Evolutionary conservation across 1,139 yeast genomes (phyloP), one percentile per base, ranked within the genome.

Genomic region (Geotrichum carabidarum): DNA sequence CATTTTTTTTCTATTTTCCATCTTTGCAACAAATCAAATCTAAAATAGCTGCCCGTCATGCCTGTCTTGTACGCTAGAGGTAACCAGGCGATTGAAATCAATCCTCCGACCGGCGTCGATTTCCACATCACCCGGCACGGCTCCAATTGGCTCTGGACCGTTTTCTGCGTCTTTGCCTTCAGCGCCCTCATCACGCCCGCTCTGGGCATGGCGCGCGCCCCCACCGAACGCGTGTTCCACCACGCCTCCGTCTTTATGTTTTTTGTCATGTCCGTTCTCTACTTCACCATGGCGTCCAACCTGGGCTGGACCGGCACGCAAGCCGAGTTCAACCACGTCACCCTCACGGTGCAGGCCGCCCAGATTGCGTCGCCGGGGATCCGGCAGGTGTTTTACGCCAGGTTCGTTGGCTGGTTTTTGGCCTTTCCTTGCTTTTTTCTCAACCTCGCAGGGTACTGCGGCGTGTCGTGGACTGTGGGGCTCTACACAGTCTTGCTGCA

Each of bases 101-200:
- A 83, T 63, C 77, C 81, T 2, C 66, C 76, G 12, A 50, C 65
- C 7, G 69, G 66, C 2, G 68, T 76, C 54, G 81, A 78, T 58
- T 77, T 81, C 64, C 80, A 78, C 57, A 61, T 83, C 48, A 81
- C 86, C 17, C 59, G 65, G 11, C 81, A 79, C 60, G 89, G 89
- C 63, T 80, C 86, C 7, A 80, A 80, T 66, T 83, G 87, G 87
- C 74, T 80, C 60, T 83, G 88, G 88, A 79, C 89, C 0, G 85
- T 74, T 17, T 82, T 84, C 63, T 67, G 80, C 1, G 48, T 77
- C 43, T 80, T 82, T 64, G 75, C 76, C 12, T 55, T 77, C 2
- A 66, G 77, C 8, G 67, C 82, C 12, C 53, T 82, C 27, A 63
- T 68, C 44, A 74, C 74, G 9, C 68, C 66, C 32, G 61, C 75